phyloP scores from a whole-genome alignment of 495 filamentous ascomycete species.

The Hamigera avellanea region DNA sequence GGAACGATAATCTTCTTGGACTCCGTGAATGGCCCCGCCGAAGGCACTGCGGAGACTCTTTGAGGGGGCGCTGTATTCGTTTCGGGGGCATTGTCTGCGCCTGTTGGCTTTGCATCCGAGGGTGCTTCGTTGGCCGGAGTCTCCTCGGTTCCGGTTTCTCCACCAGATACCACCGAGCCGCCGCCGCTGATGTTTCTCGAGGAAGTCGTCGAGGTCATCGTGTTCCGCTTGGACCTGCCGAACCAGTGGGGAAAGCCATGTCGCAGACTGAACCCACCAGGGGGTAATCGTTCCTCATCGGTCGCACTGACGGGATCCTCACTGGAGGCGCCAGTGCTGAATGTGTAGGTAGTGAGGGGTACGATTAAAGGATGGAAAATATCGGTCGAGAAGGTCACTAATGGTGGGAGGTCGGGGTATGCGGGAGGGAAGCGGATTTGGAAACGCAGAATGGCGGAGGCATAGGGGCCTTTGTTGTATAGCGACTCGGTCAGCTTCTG shows the following conservation, averaged over 20 bases:
- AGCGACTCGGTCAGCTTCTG: background rate
- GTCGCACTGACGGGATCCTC: slow-evolving; percentile 65
- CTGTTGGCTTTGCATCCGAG: too few species aligned
- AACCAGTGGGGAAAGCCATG: slow-evolving; percentile 92
- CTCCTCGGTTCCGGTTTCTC: slow-evolving; percentile 8
- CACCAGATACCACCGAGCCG: slow-evolving; percentile 4
- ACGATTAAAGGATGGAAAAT: slow-evolving; percentile 92
- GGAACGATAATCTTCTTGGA: slow-evolving; percentile 11
- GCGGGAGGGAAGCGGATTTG: slow-evolving; percentile 72
- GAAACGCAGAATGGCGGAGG: slow-evolving; percentile 79
- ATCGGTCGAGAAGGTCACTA: slow-evolving; percentile 79
- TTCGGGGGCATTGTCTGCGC: background rate
- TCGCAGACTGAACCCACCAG: slow-evolving; percentile 75
- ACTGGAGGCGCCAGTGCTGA: slow-evolving; percentile 59
- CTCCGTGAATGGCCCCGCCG: too few species aligned
- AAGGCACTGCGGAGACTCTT: background rate
- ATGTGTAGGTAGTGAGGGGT: slow-evolving; percentile 81
- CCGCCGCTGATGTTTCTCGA: slow-evolving; percentile 27
- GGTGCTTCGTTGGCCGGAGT: too few species aligned
- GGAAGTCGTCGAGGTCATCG: slow-evolving; percentile 15
- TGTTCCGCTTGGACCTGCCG: slow-evolving; percentile 32
- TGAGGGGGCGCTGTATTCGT: background rate
- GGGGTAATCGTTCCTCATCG: slow-evolving; percentile 70
- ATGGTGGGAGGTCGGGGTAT: slow-evolving; percentile 70
- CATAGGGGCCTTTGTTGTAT: slow-evolving; percentile 62